Evolutionary conservation across 2,329 filamentous ascomycete species (phyloP).

Genomic region (Malbranchea cinnamomea): DNA sequence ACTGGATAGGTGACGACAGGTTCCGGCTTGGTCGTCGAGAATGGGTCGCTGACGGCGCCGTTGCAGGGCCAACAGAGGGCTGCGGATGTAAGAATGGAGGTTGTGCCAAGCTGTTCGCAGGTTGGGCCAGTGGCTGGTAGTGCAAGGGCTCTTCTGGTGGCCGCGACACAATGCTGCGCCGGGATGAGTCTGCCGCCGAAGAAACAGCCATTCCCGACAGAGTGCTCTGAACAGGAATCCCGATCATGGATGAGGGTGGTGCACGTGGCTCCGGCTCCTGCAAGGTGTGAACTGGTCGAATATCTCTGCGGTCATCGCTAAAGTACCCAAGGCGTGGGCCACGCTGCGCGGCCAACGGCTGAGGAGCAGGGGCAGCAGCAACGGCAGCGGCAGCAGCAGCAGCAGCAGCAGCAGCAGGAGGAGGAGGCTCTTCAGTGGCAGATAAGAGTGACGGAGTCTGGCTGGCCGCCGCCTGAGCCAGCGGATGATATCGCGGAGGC

Average conservation of each 20-base stretch:
- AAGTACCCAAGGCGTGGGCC: conserved; percentile 33
- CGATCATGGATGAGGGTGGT: too few relatives aligned
- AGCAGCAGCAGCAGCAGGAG: conserved; percentile 17
- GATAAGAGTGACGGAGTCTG: conserved; percentile 15
- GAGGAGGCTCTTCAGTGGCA: conserved; percentile 20
- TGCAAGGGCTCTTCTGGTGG: conserved; percentile 4
- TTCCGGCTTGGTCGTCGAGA: conserved; percentile 10
- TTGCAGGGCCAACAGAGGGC: conserved; percentile 1
- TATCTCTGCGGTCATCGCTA: conserved; percentile 25
- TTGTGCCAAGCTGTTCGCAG: conserved; percentile 13
- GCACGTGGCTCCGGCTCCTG: too few relatives aligned
- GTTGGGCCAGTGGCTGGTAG: conserved; percentile 8
- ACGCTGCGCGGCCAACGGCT: conserved; percentile 18
- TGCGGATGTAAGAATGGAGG: conserved; percentile 18
- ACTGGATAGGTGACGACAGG: conserved; percentile 9
- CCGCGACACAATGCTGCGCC: background rate
- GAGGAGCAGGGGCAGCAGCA: conserved; percentile 16
- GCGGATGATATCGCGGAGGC: conserved; percentile 21
- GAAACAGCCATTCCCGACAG: conserved; percentile 1
- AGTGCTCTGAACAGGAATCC: conserved; percentile 5
- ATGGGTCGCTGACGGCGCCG: conserved; percentile 7
- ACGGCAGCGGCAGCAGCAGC: conserved; percentile 15
- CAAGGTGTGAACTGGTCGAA: conserved; percentile 9
- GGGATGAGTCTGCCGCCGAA: background rate
- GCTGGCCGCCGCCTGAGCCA: conserved; percentile 24